A percentile compares a stretch with the other conserved stretches of the same genome.
Conservation (phyloP, 106 monocot genomes). For the Dioscorea alata region DNA sequence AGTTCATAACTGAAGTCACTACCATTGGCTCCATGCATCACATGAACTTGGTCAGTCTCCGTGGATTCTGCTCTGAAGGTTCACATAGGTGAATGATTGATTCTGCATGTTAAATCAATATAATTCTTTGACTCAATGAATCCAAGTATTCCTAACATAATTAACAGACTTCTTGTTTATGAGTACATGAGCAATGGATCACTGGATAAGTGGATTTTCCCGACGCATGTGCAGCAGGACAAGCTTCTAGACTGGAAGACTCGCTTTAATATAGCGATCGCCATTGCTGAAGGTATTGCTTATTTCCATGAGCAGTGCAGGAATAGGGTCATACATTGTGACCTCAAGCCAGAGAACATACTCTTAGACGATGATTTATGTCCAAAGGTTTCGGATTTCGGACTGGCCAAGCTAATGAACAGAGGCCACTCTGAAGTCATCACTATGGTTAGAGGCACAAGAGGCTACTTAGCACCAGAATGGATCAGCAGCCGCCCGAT, state of each 20-base stretch:
- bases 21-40: conserved; percentile 69
- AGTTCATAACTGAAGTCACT: conserved; percentile 55
- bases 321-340: conserved; percentile 64
- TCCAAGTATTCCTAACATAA: not conserved
- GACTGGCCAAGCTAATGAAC: conserved; percentile 51
- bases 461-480: conserved; percentile 71
- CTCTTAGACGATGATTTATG: conserved; percentile 35
- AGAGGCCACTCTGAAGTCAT: conserved; percentile 50
- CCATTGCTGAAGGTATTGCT: conserved; percentile 48
- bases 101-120: too few relatives aligned
- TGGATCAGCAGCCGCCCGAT: conserved; percentile 58
- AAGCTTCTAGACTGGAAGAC: conserved; percentile 34
- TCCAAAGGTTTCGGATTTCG: conserved; percentile 63
- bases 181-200: conserved; percentile 66
- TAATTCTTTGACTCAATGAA: too few relatives aligned
- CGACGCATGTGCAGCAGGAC: conserved; percentile 1
- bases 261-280: conserved; percentile 36
- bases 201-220: conserved; percentile 49
- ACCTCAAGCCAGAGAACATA: conserved; percentile 77
- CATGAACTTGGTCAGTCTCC: conserved; percentile 62
- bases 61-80: conserved; percentile 60
- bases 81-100: conserved; percentile 25
- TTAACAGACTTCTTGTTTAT: conserved; percentile 42
- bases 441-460: conserved; percentile 55
- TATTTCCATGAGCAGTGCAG: conserved; percentile 50